Evolutionary conservation across 108 stramenopile genomes (phyloP), one percentile per base, ranked within the genome.

Genomic region (Pelagomonas calceolata): DNA sequence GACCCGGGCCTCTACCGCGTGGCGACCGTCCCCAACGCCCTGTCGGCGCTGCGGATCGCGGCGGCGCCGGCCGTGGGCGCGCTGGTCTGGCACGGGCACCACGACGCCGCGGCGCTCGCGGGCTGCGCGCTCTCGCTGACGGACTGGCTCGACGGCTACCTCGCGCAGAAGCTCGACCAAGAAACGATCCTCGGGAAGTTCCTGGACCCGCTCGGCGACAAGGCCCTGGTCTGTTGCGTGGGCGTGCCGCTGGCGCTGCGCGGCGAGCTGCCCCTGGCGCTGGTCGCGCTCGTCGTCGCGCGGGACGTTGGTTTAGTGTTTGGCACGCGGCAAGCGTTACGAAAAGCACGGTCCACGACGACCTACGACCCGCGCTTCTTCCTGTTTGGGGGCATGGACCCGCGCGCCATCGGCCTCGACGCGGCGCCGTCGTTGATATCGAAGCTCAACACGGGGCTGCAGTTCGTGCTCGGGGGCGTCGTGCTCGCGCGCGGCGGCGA

Each of bases 131-230:
- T 71, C 36, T 63, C 33, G 7, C 1, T 65, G 3, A 64, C 71
- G 16, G 71, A 71, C 33, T 71, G 71, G 71, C 64, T 71, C 32
- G 71, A 71, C 44, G 71, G 71, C 5, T 71, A 64, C 32, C 14
- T 71, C 0, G 71, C 71, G 35, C 64, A 71, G 64, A 17, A 29
- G 9, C 30, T 64, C 63, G 30, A 71, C 46, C 71, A 71, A 33
- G 1, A 4, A 33, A 32, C 71, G 4, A 34, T 51, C 34, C 5
- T 71, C 34, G 71, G 71, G 4, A 33, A 36, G 30, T 71, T 30
- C 64, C 18, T 71, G 30, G 71, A 71, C 64, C 71, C 71, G 10
- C 0, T 44, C 7, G 71, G 64, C 17, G 71, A 71, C 64, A 71
- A 71, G 63, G 63, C 34, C 12, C 43, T 51, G 16, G 44, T 71